Base-by-base conservation (phyloP, 164 flowering plant species). In the Magnolia changhungtana region DNA sequence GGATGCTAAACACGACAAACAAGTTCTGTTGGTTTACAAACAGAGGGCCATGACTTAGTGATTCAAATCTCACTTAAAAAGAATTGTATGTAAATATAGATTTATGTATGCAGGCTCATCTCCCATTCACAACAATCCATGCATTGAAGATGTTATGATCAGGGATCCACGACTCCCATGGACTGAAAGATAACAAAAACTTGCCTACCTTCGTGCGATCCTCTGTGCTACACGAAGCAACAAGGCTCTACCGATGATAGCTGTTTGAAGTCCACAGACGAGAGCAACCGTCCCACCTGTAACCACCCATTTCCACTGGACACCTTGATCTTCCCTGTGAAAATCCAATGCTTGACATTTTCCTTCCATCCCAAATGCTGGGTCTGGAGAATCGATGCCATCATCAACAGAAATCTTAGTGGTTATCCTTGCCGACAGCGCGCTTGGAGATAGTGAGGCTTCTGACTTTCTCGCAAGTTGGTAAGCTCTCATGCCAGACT, bases 401-500 rank as follows among this genome's bases (percentile, higher is more conserved):
- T 80, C 85, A 65, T 83, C 81, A 1, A 74, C 69, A 21, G 92
- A 75, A n/a, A 92, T 82, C 74, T 85, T 92, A 23, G 97, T 90
- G 64, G 94, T 88, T 72, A 88, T 85, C 73, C 84, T 83, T 14
- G 96, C 98, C 87, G 90, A 81, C 61, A 76, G 74, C n/a, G 99
- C 95, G 72, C 87, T 76, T 78, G 91, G 84, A 24, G 95, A 88
- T 10, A 88, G 77, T 2, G 91, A 69, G 19, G 86, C 79, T 27
- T 82, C 98, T 3, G 84, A 66, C 78, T 90, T 92, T 78, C 93
- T 82, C 0, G 89, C 89, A 76, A 81, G 84, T 83, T 94, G 95
- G 82, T 94, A 96, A 13, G 97, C 89, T 84, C 96, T 88, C 84
- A 96, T 75, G 59, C 99, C 99, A 16, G 91, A 81, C 70, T 96